Evolutionary conservation across 352 stramenopile species (phyloP).

Genomic region (Detonula confervacea): DNA sequence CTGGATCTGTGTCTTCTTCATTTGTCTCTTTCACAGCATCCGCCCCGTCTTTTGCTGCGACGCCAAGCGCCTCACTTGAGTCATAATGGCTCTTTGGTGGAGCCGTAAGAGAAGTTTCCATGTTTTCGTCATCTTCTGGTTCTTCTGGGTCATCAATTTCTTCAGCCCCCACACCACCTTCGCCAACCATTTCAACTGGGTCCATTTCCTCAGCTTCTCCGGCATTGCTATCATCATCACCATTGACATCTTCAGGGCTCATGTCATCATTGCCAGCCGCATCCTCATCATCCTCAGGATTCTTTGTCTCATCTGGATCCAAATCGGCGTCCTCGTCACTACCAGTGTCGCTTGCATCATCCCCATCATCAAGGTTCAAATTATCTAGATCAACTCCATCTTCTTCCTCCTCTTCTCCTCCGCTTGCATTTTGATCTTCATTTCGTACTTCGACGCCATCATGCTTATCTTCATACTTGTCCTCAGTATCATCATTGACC

Average conservation of each 20-base stretch:
- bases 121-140: constrained; percentile 53
- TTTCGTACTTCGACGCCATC: constrained; percentile 91
- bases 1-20: constrained; percentile 52
- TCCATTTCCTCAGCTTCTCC: constrained; percentile 79
- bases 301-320: constrained; percentile 36
- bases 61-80: constrained; percentile 56
- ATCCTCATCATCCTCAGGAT: constrained; percentile 76
- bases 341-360: constrained; percentile 63
- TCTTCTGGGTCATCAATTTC: constrained; percentile 59
- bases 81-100: constrained; percentile 54
- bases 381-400: constrained; percentile 65
- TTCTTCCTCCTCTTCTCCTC: constrained; percentile 73
- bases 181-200: constrained; percentile 73
- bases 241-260: constrained; percentile 29
- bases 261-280: constrained; percentile 58
- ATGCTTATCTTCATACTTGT: constrained; percentile 89
- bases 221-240: constrained; percentile 48
- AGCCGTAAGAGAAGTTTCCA: constrained; percentile 30
- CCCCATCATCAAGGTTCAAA: constrained; percentile 70
- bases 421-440: constrained; percentile 84
- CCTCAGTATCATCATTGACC: constrained; percentile 96
- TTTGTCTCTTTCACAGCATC: constrained; percentile 67
- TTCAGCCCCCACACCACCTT: constrained; percentile 82
- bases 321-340: constrained; percentile 35
- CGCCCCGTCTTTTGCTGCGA: constrained; percentile 64